Evolutionary conservation across 371 early-diverging fungal species (phyloP).

Genomic region (Phascolomyces articulosus): DNA sequence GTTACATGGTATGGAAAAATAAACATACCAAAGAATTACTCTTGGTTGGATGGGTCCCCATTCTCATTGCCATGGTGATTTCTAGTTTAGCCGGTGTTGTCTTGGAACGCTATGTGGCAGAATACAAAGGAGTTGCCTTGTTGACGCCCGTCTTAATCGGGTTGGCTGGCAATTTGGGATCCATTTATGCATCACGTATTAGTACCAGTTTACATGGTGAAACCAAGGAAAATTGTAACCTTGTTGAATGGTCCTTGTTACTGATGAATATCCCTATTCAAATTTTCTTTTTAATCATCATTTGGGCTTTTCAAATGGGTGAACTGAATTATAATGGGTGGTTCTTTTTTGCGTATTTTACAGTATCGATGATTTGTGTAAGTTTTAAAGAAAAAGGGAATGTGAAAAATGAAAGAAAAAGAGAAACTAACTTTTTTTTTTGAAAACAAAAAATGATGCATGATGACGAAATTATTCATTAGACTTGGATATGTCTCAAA

Average conservation of each 20-base stretch:
- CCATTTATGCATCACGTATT: conserved; percentile 82
- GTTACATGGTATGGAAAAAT: conserved; percentile 59
- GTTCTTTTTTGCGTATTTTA: conserved; percentile 47
- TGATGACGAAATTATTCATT: too few relatives aligned
- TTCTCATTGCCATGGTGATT: conserved; percentile 78
- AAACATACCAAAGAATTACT: conserved; percentile 66
- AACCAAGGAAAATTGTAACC: conserved; percentile 52
- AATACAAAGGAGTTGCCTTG: conserved; percentile 77
- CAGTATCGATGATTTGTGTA: conserved; percentile 45
- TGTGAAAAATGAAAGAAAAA: too few relatives aligned
- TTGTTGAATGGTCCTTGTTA: conserved; percentile 63
- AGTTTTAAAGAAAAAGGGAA: conserved; percentile 14
- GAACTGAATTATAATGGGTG: conserved; percentile 39
- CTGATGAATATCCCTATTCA: conserved; percentile 78
- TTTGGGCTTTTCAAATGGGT: conserved; percentile 61
- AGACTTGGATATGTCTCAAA: conserved; percentile 41
- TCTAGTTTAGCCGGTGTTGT: conserved; percentile 79
- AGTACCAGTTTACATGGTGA: conserved; percentile 77
- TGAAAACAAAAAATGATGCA: conserved; percentile 18
- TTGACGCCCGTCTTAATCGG: conserved; percentile 77
- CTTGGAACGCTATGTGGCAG: conserved; percentile 72
- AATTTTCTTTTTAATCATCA: conserved; percentile 63
- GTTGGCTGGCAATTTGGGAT: conserved; percentile 81
- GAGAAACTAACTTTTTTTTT: not conserved
- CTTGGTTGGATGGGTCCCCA: conserved; percentile 75